Conservation (phyloP, 169 alveolate species). For the Plasmodium berghei region DNA sequence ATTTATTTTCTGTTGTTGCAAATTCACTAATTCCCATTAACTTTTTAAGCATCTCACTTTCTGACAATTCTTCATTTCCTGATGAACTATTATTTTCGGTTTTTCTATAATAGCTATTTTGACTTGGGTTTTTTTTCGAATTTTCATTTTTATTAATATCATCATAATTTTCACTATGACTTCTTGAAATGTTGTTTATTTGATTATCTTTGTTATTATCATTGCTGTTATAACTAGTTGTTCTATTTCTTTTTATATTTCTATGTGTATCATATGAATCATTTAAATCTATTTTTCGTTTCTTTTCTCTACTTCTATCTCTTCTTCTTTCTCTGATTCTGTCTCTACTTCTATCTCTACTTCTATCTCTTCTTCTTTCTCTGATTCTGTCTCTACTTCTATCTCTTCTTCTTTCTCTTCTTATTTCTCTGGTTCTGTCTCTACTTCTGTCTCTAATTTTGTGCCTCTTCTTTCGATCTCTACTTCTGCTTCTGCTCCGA, state of each 20-base stretch:
- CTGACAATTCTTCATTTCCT: conserved; percentile 62
- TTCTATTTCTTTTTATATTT: background rate
- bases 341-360: conserved; percentile 17
- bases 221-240: background rate
- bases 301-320: conserved; percentile 3
- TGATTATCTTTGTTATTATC: background rate
- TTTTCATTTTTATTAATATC: background rate
- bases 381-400: conserved; percentile 53
- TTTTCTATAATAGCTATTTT: background rate
- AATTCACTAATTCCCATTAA: conserved; percentile 89
- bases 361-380: conserved; percentile 7
- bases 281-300: background rate
- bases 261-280: background rate
- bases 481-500: background rate
- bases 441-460: conserved; percentile 24
- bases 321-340: conserved; percentile 22
- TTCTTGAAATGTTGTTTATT: background rate
- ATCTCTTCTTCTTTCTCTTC: conserved; percentile 19
- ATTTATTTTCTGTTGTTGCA: conserved; percentile 85
- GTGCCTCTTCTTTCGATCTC: conserved; percentile 13
- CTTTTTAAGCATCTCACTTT: conserved; percentile 83
- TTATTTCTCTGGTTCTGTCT: conserved; percentile 45
- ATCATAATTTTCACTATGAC: conserved; percentile 1
- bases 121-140: background rate
- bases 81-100: background rate